phyloP scores from a whole-genome alignment of 148 eudicot genomes.

The Dianthus caryophyllus region DNA sequence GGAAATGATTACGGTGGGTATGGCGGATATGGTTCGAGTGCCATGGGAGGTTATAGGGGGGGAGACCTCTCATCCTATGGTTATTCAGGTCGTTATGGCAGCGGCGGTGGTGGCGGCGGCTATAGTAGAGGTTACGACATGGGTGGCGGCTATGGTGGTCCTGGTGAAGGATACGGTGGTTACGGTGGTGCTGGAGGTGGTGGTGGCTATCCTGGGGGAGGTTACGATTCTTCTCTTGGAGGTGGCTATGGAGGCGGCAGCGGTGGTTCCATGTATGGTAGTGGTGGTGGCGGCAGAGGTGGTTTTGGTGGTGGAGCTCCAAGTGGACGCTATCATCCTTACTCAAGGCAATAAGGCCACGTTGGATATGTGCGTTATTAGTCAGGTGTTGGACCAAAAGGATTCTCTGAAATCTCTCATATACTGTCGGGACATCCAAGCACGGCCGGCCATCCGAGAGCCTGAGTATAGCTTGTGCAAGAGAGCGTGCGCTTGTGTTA shows the following conservation, averaged over 20 bases:
- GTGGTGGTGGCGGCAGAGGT: constrained; percentile 31
- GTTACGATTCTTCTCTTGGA: constrained; percentile 37
- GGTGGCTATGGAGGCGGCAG: constrained; percentile 37
- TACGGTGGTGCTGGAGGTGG: constrained; percentile 38
- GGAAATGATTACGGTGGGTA: constrained; percentile 35
- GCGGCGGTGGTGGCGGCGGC: constrained; percentile 36
- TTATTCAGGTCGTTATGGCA: constrained; percentile 40
- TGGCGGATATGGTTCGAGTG: constrained; percentile 45
- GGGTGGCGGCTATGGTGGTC: constrained; percentile 39
- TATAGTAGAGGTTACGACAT: constrained; percentile 33
- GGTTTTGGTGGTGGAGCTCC: constrained; percentile 34
- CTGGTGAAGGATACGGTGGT: constrained; percentile 27
- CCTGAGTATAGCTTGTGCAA: constrained; percentile 5
- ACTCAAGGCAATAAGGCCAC: constrained; percentile 28
- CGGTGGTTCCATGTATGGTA: constrained; percentile 31
- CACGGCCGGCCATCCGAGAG: neutral
- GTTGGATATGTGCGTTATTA: constrained; percentile 26
- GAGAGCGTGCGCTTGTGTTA: constrained; percentile 2
- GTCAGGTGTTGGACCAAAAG: neutral
- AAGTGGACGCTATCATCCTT: constrained; percentile 43
- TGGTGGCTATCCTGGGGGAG: constrained; percentile 38
- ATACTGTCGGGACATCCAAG: neutral
- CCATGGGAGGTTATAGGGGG: constrained; percentile 40
- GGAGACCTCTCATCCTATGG: constrained; percentile 41
- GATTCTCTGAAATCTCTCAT: neutral